phyloP scores from a whole-genome alignment of 1,284 basidiomycete species.

The Exsudoporus floridanus region DNA sequence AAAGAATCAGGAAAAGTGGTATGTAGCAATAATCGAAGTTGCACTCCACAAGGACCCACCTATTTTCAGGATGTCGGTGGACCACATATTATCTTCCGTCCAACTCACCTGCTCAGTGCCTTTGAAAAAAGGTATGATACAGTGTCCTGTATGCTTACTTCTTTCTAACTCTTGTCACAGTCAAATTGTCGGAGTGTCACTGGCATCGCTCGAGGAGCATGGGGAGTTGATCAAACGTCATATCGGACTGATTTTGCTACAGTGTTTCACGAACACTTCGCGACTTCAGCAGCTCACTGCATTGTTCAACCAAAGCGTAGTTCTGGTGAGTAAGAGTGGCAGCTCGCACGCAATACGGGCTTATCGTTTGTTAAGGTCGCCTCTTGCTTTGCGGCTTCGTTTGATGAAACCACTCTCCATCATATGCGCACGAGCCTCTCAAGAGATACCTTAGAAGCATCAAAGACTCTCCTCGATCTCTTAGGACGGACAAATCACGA shows the following conservation, averaged over 20 bases:
- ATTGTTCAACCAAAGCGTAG: slow-evolving; percentile 42
- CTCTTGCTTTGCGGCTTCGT: slow-evolving; percentile 45
- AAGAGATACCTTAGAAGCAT: slow-evolving; percentile 9
- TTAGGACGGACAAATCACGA: slow-evolving; percentile 21
- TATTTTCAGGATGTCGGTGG: slow-evolving; percentile 23
- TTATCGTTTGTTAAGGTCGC: slow-evolving; percentile 33
- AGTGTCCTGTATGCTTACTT: neutral
- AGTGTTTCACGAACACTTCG: slow-evolving; percentile 35
- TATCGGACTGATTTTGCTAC: slow-evolving; percentile 37
- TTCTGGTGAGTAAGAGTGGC: slow-evolving; percentile 36
- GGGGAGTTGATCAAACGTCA: slow-evolving; percentile 37
- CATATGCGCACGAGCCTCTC: slow-evolving; percentile 10
- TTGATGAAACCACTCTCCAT: slow-evolving; percentile 34
- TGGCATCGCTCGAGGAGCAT: slow-evolving; percentile 38
- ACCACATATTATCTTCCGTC: slow-evolving; percentile 24
- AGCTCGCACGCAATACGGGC: neutral
- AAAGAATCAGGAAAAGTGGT: slow-evolving; percentile 14
- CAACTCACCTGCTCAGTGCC: slow-evolving; percentile 23
- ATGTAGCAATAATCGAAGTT: neutral
- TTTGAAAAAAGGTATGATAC: slow-evolving; percentile 28
- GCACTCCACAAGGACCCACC: neutral
- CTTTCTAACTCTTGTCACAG: slow-evolving; percentile 14
- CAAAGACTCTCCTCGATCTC: slow-evolving; percentile 18
- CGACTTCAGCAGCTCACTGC: slow-evolving; percentile 43
- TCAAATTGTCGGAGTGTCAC: slow-evolving; percentile 20